Conservation (phyloP, 75 land plant genomes). For the Sequoia sempervirens region DNA sequence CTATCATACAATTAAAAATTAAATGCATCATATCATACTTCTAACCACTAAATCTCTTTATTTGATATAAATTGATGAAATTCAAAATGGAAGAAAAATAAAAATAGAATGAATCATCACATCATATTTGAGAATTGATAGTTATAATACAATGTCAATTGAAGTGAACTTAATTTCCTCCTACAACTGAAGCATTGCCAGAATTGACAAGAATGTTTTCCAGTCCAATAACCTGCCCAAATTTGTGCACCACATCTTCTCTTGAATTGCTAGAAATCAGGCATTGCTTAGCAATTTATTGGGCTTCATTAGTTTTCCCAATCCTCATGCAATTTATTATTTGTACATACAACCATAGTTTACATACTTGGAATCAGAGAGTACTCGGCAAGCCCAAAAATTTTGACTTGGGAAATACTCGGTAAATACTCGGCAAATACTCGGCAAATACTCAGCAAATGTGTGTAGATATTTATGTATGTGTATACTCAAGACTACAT, state of each 20-base stretch:
- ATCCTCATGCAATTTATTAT: background rate
- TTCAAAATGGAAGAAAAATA: background rate
- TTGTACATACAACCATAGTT: too few relatives aligned
- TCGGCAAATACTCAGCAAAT: too few relatives aligned
- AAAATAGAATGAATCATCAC: background rate
- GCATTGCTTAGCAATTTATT: background rate
- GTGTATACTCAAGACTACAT: too few relatives aligned
- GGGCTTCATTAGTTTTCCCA: background rate
- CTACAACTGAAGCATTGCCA: background rate
- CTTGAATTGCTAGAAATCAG: background rate
- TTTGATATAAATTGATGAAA: too few relatives aligned
- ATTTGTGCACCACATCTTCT: background rate
- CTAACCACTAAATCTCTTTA: background rate
- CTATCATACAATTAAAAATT: background rate
- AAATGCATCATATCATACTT: background rate
- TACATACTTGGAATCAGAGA: too few relatives aligned
- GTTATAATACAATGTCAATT: background rate
- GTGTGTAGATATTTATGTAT: too few relatives aligned
- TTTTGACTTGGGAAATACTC: too few relatives aligned
- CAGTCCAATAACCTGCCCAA: background rate
- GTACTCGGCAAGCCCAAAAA: too few relatives aligned
- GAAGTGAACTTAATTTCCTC: background rate
- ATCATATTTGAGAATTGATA: background rate
- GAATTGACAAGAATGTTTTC: background rate
- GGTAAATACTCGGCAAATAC: too few relatives aligned